Conservation (phyloP, 169 alveolate species). For the Plasmodium coatneyi region DNA sequence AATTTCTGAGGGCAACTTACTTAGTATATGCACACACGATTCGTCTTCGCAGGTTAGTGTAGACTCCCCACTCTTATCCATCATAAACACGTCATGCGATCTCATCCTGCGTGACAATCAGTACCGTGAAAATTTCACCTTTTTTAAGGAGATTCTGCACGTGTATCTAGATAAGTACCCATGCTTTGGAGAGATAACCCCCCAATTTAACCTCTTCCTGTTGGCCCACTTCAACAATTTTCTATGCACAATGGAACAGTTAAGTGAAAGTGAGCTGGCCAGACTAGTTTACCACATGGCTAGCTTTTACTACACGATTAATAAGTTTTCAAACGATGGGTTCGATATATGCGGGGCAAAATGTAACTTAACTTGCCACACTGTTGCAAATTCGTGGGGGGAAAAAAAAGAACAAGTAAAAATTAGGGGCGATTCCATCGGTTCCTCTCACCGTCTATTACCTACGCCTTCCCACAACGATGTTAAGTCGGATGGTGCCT, state of each 20-base stretch:
- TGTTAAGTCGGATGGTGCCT: not conserved
- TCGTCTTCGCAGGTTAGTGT: not conserved
- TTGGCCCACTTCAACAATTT: constrained; percentile 20
- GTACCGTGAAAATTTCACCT: constrained; percentile 5
- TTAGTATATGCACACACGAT: not conserved
- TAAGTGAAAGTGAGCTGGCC: not conserved
- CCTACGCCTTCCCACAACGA: not conserved
- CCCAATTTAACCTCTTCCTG: constrained; percentile 6
- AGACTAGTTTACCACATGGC: constrained; percentile 5
- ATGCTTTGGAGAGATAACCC: not conserved
- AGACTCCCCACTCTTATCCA: not conserved
- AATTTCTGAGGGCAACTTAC: not conserved
- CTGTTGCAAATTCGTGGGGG: not conserved
- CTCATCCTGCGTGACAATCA: not conserved
- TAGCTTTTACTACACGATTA: constrained; percentile 35
- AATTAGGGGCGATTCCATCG: not conserved
- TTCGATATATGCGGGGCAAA: not conserved
- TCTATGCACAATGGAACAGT: not conserved
- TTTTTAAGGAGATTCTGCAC: constrained; percentile 46
- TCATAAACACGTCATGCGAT: not conserved
- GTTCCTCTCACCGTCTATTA: not conserved
- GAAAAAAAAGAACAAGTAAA: not conserved
- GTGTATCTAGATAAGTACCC: constrained; percentile 4
- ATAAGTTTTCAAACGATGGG: not conserved
- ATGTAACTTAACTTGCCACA: not conserved